Base-by-base conservation (phyloP, 805 yeast species). In the Saturnispora kantuleensis region DNA sequence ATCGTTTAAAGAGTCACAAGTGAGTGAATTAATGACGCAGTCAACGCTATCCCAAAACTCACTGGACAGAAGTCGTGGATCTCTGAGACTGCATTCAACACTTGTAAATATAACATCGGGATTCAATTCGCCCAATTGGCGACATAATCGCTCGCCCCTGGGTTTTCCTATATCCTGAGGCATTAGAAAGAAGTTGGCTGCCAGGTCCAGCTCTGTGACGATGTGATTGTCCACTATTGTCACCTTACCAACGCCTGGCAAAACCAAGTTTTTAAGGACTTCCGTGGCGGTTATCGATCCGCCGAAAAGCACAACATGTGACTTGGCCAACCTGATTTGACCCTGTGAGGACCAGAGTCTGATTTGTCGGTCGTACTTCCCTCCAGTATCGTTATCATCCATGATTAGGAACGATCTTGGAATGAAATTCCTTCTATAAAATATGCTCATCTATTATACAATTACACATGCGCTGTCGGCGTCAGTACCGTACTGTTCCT, bases 261-360 rank as follows among this genome's bases (percentile, higher is more conserved):
- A 66, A 1, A 84, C 76, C 46, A 90, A 65, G 60, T 88, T 87
- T 66, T 90, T 89, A 33, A 83, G 59, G 3, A 76, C 62, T 59
- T 90, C 97, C 3, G 79, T 70, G 1, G 81, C 77, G 0, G 79
- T 67, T 0, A 79, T 55, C 1, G 76, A 67, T 5, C 78, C 77
- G 38, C 77, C 75, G 2, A 87, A 53, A 3, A 87, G 59, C 45
- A 87, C 74, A 3, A 88, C 69, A 45, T 73, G 77, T 0, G 89
- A 67, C 2, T 57, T 54, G 30, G 75, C 75, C 13, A 90, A 66
- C 6, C 68, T 65, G 4, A 59, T 47, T 56, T 90, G 98, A 3
- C 97, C 98, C 10, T 70, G 60, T 0, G 72, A 55, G 1, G 85
- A 88, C 97, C 97, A 90, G 12, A 90, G 65, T 32, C 97, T 73